A percentile compares a stretch with the other conserved stretches of the same genome.
phyloP scores from a whole-genome alignment of 1,284 basidiomycete genomes.

The Tilletia walkeri region DNA sequence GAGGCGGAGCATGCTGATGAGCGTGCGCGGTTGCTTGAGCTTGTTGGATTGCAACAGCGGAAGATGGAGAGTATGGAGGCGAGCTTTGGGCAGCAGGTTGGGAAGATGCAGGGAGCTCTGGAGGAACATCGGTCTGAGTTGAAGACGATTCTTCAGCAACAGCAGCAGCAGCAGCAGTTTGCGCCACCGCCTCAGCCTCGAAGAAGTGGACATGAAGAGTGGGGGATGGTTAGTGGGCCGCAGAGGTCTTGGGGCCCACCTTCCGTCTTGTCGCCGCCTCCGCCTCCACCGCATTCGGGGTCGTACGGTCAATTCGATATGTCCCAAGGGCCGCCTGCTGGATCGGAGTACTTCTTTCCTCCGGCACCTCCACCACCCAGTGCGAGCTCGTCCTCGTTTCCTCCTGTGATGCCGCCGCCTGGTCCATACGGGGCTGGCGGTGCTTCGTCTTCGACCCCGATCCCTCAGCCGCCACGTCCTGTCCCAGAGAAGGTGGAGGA shows the following conservation, averaged over 20 bases:
- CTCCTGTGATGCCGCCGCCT: background rate
- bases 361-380: background rate
- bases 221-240: too few species aligned
- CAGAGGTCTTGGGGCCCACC: background rate
- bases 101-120: background rate
- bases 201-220: background rate
- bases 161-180: background rate
- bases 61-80: slow-evolving; percentile 16
- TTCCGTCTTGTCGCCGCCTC: background rate
- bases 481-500: slow-evolving; percentile 17
- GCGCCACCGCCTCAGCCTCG: background rate
- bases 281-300: background rate
- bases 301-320: background rate
- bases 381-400: slow-evolving; percentile 6
- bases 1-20: slow-evolving; percentile 8
- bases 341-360: too few species aligned
- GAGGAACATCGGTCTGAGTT: background rate
- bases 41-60: background rate
- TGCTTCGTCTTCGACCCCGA: background rate
- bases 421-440: background rate
- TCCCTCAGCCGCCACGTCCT: background rate
- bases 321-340: too few species aligned
- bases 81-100: background rate
- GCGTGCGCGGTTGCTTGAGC: background rate
- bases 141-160: background rate